Conservation (phyloP, 179 eudicot genomes). For the Heliamphora pulchella region DNA sequence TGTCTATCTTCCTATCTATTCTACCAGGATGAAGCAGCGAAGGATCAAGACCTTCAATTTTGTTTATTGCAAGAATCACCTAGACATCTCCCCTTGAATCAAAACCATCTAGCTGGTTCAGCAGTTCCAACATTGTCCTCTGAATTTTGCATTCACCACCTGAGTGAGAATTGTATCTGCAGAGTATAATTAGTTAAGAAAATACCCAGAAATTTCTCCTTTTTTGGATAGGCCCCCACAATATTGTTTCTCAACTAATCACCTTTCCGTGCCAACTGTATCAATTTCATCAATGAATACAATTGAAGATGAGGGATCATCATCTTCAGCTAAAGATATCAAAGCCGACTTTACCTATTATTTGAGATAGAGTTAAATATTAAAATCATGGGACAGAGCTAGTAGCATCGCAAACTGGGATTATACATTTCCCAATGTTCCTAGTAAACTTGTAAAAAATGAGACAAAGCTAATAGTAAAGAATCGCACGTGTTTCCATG, state of each 20-base stretch:
- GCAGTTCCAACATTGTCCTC: constrained; percentile 94
- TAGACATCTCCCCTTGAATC: constrained; percentile 95
- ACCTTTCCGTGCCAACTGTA: constrained; percentile 96
- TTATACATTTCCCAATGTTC: constrained; percentile 5
- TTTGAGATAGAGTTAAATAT: constrained; percentile 40
- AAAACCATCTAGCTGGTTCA: constrained; percentile 93
- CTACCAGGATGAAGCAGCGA: constrained; percentile 94
- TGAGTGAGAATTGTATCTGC: constrained; percentile 93
- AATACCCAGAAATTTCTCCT: neutral
- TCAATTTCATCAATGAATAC: constrained; percentile 97
- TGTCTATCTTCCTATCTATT: constrained; percentile 87
- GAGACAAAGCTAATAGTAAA: neutral
- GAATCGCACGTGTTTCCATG: neutral
- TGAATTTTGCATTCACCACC: constrained; percentile 99
- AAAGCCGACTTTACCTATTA: constrained; percentile 32
- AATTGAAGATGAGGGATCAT: constrained; percentile 90
- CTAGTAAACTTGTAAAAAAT: neutral
- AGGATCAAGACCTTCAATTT: constrained; percentile 89
- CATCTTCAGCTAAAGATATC: constrained; percentile 18
- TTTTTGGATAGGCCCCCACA: too few species aligned
- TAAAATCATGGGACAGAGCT: constrained; percentile 54
- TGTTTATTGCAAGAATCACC: constrained; percentile 93
- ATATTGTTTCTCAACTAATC: neutral
- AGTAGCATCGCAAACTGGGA: constrained; percentile 17
- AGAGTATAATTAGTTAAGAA: neutral